These are phyloP conservation scores for Artemisia annua DNA, from an alignment of 129 eudicot species.

Conservation along the genomic window DNA sequence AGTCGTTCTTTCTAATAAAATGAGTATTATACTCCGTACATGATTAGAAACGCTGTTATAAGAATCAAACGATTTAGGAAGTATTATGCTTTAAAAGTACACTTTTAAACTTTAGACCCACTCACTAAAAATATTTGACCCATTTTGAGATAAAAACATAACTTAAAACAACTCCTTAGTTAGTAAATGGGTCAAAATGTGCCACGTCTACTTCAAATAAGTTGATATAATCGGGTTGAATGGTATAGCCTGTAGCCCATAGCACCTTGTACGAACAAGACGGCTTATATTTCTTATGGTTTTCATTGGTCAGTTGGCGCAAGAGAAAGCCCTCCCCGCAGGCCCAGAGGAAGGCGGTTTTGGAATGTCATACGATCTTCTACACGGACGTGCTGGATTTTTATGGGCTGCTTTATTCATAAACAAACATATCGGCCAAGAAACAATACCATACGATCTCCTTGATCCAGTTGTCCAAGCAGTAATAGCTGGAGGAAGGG, in stretches of 20 bases:
- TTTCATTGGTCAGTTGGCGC: conserved; percentile 50
- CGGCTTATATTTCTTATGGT: conserved; percentile 2
- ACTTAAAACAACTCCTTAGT: neutral
- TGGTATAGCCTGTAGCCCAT: neutral
- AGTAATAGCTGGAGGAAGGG: conserved; percentile 81
- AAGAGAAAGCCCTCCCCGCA: conserved; percentile 86
- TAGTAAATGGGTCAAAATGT: neutral
- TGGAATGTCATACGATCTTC: conserved; percentile 95
- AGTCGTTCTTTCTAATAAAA: too few relatives aligned
- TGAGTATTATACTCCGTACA: too few relatives aligned
- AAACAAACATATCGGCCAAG: conserved; percentile 61
- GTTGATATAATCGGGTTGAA: neutral
- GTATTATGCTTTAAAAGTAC: too few relatives aligned
- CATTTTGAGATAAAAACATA: neutral
- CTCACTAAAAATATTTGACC: neutral
- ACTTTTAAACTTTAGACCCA: neutral
- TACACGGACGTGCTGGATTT: conserved; percentile 88
- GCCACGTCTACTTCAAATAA: neutral
- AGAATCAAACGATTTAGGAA: too few relatives aligned
- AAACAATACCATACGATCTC: conserved; percentile 42
- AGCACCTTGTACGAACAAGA: neutral
- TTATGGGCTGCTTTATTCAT: conserved; percentile 85
- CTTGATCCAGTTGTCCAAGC: conserved; percentile 74
- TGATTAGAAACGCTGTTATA: too few relatives aligned
- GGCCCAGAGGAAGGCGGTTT: conserved; percentile 95